These are phyloP conservation scores for Fusarium illudens DNA, from an alignment of 2,329 filamentous ascomycete species.

Conservation along the genomic window DNA sequence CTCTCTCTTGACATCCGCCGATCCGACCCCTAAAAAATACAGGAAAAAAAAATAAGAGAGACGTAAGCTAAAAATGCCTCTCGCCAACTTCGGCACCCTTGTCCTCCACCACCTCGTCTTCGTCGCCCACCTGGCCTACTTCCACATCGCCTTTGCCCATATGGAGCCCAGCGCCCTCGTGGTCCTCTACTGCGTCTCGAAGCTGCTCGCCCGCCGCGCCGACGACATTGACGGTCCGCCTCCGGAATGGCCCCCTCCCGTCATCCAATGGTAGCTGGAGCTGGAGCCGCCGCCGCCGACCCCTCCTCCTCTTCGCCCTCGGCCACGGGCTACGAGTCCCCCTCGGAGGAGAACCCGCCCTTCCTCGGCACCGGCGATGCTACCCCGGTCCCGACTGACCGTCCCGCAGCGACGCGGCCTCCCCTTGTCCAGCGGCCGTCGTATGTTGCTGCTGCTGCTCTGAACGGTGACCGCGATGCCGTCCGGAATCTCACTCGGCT, in stretches of 20 bases:
- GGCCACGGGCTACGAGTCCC: constrained; percentile 49
- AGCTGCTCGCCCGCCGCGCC: constrained; percentile 56
- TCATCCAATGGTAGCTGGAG: constrained; percentile 44
- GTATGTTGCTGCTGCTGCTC: constrained; percentile 23
- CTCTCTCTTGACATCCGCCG: background rate
- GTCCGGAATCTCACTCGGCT: constrained; percentile 12
- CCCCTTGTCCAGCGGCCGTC: constrained; percentile 27
- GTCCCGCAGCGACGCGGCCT: constrained; percentile 16
- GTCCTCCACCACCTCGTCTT: constrained; percentile 62
- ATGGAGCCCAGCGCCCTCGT: constrained; percentile 58
- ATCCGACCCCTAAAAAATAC: background rate
- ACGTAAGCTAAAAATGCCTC: constrained; percentile 51
- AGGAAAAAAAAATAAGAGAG: background rate
- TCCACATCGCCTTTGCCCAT: constrained; percentile 59
- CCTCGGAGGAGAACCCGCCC: constrained; percentile 46
- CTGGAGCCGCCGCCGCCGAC: constrained; percentile 18
- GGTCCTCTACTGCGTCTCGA: constrained; percentile 58
- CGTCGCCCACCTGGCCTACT: constrained; percentile 62
- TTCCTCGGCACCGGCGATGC: constrained; percentile 37
- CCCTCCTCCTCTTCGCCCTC: constrained; percentile 7
- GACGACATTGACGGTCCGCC: constrained; percentile 56
- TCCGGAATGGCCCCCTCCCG: constrained; percentile 48
- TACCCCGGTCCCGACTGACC: background rate
- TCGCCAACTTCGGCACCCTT: constrained; percentile 61
- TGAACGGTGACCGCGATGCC: constrained; percentile 1